Base-by-base conservation (phyloP, 192 early-diverging fungal species). In the Coemansia sp. region DNA sequence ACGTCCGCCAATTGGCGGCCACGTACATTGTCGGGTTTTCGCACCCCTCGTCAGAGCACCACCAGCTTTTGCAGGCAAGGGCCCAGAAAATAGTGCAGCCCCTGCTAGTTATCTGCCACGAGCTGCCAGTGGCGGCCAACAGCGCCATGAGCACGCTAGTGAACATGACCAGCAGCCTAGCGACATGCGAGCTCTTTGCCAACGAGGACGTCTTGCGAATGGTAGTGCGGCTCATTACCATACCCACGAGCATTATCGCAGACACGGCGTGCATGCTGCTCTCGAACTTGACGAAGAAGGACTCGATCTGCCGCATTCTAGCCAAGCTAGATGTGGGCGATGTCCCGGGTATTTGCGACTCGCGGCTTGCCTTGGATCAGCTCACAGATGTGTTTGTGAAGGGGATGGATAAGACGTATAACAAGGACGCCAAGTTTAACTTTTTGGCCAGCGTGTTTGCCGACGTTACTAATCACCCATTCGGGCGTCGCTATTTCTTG, bases 391-490 rank as follows among this genome's bases (percentile, higher is more conserved):
- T 91, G 9, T 99, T 96, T 85, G 86, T 91, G 60, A 88, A 87
- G 59, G 94, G 93, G 31, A 90, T 89, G 63, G 85, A 88, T 35
- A 88, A 85, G 34, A 69, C 77, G 31, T 94, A 91, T 79, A 96
- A 98, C 72, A 84, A 87, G 46, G 65, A 87, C 39, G 94, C 94
- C 28, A 85, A 87, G 24, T 97, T 82, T 67, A 78, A 93, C 42
- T 96, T 94, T 61, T 85, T 99, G 66, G 91, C 91, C 26, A 93
- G 92, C 39, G 95, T 97, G 10, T 96, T 99, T 84, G 93, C 93
- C 14, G 94, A 96, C 45, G 69, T 96, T 28, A 87, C 93, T 3
- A 83, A 89, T 83, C 63, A 86, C 55, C 82, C 82, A 42, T 81
- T 73, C 36, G 92, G 92, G 33, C 86, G 96, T 23, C 84, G 83